phyloP scores from a whole-genome alignment of 441 rosid species.

The Isatis lusitanica region DNA sequence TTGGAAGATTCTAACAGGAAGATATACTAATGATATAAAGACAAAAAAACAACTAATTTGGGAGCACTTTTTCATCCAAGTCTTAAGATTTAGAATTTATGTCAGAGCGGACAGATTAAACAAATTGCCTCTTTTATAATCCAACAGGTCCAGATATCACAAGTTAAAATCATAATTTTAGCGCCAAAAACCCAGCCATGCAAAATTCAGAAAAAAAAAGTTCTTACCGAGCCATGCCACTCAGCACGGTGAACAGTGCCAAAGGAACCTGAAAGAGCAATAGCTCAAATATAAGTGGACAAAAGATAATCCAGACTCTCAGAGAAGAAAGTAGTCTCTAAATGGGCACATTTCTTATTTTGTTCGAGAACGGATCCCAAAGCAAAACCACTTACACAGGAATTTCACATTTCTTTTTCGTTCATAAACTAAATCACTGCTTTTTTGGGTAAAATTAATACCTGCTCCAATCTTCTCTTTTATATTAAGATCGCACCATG shows the following conservation, averaged over 20 bases:
- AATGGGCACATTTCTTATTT: neutral
- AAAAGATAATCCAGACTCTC: slow-evolving; percentile 14
- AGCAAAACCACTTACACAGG: slow-evolving; percentile 12
- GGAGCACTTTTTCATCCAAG: neutral
- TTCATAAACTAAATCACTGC: neutral
- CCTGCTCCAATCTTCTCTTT: slow-evolving; percentile 99
- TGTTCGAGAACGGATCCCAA: neutral
- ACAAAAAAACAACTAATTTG: neutral
- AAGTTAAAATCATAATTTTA: neutral
- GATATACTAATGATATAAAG: neutral
- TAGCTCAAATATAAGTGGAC: slow-evolving; percentile 30
- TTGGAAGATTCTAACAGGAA: neutral
- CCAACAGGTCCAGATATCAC: slow-evolving; percentile 8
- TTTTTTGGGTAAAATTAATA: slow-evolving; percentile 33
- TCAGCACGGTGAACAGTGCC: slow-evolving; percentile 99
- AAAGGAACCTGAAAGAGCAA: slow-evolving; percentile 87
- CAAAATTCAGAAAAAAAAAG: neutral
- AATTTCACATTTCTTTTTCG: slow-evolving; percentile 5
- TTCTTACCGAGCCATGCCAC: slow-evolving; percentile 97
- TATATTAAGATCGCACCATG: slow-evolving; percentile 88
- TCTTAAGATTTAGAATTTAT: neutral
- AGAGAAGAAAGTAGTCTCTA: slow-evolving; percentile 9
- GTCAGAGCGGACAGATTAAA: neutral
- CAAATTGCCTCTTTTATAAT: slow-evolving; percentile 4
- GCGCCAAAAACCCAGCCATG: neutral